Percentiles rank a stretch among this genome's conserved stretches.
Conservation (phyloP, 371 early-diverging fungal genomes). For the Syncephalis fuscata region DNA sequence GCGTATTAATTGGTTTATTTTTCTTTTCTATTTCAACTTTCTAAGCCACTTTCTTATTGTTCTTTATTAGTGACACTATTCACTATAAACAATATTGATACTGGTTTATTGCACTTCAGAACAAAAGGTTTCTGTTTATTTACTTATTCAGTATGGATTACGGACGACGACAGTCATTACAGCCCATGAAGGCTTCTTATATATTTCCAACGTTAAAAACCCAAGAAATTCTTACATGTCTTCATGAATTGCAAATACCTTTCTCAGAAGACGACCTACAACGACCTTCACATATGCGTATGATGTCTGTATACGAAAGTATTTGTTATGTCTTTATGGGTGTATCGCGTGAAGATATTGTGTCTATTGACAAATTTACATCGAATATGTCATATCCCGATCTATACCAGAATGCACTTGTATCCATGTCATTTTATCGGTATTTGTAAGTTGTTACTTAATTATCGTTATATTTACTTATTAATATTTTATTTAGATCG, state of each 20-base stretch:
- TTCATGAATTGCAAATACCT: conserved; percentile 40
- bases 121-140: too few species aligned
- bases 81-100: too few species aligned
- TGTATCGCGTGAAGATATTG: conserved; percentile 21
- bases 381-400: conserved; percentile 34
- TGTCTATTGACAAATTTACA: conserved; percentile 16
- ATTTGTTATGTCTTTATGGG: conserved; percentile 38
- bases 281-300: conserved; percentile 31
- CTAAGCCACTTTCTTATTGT: too few species aligned
- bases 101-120: too few species aligned
- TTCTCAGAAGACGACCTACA: conserved; percentile 38
- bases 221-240: conserved; percentile 35
- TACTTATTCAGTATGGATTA: too few species aligned
- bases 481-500: conserved; percentile 13
- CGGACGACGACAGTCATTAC: too few species aligned
- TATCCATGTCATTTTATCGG: neutral
- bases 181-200: conserved; percentile 1
- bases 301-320: conserved; percentile 34
- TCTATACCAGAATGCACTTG: neutral
- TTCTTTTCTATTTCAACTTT: too few species aligned
- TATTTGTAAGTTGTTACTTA: neutral
- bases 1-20: too few species aligned
- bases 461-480: neutral
- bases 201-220: conserved; percentile 18
- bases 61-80: too few species aligned